These are phyloP conservation scores for Fusarium buharicum DNA, from an alignment of 2,329 filamentous ascomycete species.

Conservation along the genomic window DNA sequence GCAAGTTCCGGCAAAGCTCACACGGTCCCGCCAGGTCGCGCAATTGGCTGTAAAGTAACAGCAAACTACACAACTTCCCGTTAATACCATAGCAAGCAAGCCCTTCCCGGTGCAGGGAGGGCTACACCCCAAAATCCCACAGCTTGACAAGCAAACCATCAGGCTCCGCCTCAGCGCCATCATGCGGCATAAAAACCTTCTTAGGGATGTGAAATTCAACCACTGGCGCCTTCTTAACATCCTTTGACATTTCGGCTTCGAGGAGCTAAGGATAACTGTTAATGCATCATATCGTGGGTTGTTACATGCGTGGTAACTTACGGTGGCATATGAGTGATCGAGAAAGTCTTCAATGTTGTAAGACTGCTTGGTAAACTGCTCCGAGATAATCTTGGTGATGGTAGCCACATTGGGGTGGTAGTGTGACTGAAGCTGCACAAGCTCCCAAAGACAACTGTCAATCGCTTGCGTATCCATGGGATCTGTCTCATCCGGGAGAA, in stretches of 20 bases:
- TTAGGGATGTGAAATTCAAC: constrained; percentile 96
- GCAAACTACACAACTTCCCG: too few relatives aligned
- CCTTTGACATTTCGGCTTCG: constrained; percentile 83
- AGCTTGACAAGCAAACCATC: constrained; percentile 68
- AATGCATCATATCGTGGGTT: not conserved
- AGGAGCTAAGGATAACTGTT: constrained; percentile 68
- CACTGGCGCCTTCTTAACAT: constrained; percentile 85
- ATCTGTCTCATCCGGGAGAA: constrained; percentile 77
- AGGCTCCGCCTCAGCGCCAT: constrained; percentile 57
- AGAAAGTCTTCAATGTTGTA: constrained; percentile 98
- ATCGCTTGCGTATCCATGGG: constrained; percentile 88
- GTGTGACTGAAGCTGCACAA: constrained; percentile 89
- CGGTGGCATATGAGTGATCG: constrained; percentile 88
- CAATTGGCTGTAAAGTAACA: too few relatives aligned
- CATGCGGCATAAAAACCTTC: constrained; percentile 72
- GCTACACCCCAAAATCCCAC: constrained; percentile 64
- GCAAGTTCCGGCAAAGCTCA: too few relatives aligned
- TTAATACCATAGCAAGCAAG: too few relatives aligned
- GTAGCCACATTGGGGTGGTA: constrained; percentile 98
- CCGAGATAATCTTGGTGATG: constrained; percentile 89
- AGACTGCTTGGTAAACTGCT: constrained; percentile 95
- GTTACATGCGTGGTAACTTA: constrained; percentile 56
- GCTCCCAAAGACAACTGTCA: constrained; percentile 94
- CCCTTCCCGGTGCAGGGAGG: too few relatives aligned
- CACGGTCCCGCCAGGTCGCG: too few relatives aligned